Evolutionary conservation across 345 rosid species (phyloP).

Genomic region (Isatis tinctoria): DNA sequence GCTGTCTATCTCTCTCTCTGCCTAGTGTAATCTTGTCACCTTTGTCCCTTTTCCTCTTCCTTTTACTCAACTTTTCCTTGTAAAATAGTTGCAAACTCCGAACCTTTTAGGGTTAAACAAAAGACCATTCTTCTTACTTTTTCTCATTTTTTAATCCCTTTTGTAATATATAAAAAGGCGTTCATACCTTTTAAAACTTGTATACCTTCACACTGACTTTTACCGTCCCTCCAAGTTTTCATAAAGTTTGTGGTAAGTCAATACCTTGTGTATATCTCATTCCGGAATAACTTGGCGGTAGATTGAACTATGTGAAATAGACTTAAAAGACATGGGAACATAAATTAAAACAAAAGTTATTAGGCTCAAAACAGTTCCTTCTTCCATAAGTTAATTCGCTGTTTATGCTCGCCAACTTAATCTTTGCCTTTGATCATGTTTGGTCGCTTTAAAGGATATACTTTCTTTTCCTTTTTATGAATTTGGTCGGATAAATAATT

Average conservation of each 20-base stretch:
- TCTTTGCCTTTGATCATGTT: conserved; percentile 24
- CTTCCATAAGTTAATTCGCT: conserved; percentile 21
- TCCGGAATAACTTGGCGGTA: background rate
- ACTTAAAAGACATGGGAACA: background rate
- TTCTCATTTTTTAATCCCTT: background rate
- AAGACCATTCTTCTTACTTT: conserved; percentile 2
- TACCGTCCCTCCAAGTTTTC: too few species aligned
- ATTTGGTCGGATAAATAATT: conserved; percentile 9
- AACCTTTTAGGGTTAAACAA: conserved; percentile 8
- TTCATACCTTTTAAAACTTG: background rate
- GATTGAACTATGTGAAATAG: background rate
- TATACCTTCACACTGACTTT: too few species aligned
- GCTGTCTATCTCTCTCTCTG: background rate
- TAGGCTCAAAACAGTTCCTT: conserved; percentile 21
- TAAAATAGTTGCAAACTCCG: background rate
- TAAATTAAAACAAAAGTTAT: background rate
- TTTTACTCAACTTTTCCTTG: conserved; percentile 3
- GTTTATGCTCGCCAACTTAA: conserved; percentile 7
- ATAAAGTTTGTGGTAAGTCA: too few species aligned
- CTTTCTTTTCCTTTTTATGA: conserved; percentile 10
- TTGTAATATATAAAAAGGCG: background rate
- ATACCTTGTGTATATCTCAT: background rate
- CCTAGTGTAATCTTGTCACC: conserved; percentile 31
- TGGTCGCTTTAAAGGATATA: conserved; percentile 10
- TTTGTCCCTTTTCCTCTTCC: conserved; percentile 1